Evolutionary conservation across 768 basidiomycete species (phyloP), one percentile per base, ranked within the genome.

Genomic region (Lentinula detonsa): DNA sequence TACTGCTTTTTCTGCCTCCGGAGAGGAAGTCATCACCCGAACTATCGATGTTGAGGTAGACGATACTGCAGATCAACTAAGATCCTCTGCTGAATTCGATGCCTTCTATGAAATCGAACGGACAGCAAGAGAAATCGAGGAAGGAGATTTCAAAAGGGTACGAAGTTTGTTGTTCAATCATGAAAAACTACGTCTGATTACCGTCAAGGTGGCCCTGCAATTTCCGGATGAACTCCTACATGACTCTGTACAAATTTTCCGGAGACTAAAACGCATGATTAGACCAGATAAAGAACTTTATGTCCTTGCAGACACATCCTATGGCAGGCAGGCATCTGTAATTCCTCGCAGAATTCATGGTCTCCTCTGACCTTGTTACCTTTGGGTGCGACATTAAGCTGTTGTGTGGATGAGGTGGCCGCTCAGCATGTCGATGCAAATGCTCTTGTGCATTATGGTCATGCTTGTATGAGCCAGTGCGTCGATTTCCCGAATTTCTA

Each of bases 301-400:
- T 70, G 88, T 97, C 4, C 80, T 98, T n/a, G 96, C 95, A 11
- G 96, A 99, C 73, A 98, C 95, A 21, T 96, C 95, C 4, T 98
- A 98, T 72, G 97, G 95, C 74, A 95, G 91, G 95, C 86, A 76
- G 49, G 56, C 62, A 34, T 39, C 18, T 59, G 57, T 45, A 35
- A 2, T 52, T 34, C 11, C 31, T 60, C 18, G 33, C 21, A 9
- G 37, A 35, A 52, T 40, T 42, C 28, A 16, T 45, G 16, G 59
- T 40, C 59, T 51, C 34, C 43, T 58, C 35, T 52, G 54, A 34
- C 49, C 23, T 59, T 9, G 15, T 54, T 42, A 40, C 39, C 31
- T 51, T 59, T 39, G 57, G 35, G 15, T 57, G 35, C n/a, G 40
- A 52, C 21, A 56, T 49, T 43, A 67, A 95, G 95, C 67, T 99